phyloP scores from a whole-genome alignment of 2,329 filamentous ascomycete species.

The Fusarium hostae region DNA sequence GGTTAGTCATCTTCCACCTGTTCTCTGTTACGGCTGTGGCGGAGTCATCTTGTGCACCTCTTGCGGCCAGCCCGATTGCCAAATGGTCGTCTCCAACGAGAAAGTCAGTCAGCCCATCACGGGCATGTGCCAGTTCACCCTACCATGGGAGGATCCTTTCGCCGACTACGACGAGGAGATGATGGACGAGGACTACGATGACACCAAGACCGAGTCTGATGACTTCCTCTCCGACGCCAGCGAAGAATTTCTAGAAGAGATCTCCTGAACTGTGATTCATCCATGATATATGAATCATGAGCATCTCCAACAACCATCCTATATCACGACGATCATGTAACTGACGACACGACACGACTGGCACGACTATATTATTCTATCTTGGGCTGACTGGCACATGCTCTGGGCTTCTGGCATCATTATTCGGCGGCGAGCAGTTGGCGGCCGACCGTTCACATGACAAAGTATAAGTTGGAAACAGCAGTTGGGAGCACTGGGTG shows the following conservation, averaged over 20 bases:
- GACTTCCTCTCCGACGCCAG: constrained; percentile 36
- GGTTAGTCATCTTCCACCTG: constrained; percentile 75
- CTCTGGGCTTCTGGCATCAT: constrained; percentile 31
- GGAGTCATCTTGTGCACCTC: constrained; percentile 55
- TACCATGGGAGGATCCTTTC: constrained; percentile 49
- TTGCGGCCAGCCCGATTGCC: constrained; percentile 49
- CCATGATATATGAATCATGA: constrained; percentile 39
- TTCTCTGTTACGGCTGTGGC: constrained; percentile 61
- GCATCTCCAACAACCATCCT: neutral
- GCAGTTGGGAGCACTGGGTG: constrained; percentile 41
- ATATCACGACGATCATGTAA: constrained; percentile 14
- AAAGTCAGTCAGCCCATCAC: constrained; percentile 40
- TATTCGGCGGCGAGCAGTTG: constrained; percentile 28
- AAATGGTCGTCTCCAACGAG: constrained; percentile 35
- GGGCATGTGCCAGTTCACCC: constrained; percentile 46
- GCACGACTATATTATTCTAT: constrained; percentile 5
- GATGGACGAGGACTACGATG: constrained; percentile 44
- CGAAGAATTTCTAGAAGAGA: constrained; percentile 40
- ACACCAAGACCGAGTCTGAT: constrained; percentile 29
- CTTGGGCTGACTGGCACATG: constrained; percentile 42
- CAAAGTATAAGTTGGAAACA: constrained; percentile 37
- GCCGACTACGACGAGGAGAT: constrained; percentile 55
- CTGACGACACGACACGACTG: constrained; percentile 30
- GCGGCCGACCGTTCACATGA: constrained; percentile 29
- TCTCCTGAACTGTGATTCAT: constrained; percentile 27